A percentile compares a stretch with the other conserved stretches of the same genome.
These are phyloP conservation scores for Arthrobotrys conoides DNA, from an alignment of 2,329 filamentous ascomycete species.

Conservation along the genomic window DNA sequence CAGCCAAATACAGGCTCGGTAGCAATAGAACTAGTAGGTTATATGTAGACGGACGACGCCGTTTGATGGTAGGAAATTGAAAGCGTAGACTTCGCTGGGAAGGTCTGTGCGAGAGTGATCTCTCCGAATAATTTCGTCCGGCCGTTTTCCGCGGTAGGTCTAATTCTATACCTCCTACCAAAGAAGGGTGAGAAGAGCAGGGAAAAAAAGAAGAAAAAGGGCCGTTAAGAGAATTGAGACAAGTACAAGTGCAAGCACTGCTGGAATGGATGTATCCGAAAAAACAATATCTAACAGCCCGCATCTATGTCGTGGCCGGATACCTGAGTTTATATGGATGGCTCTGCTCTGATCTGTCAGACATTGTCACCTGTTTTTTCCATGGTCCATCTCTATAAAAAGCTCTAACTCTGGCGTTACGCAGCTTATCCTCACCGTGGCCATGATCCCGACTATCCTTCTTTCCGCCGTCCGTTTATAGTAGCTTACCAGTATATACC, in stretches of 20 bases:
- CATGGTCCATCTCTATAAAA: constrained; percentile 26
- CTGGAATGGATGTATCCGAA: constrained; percentile 7
- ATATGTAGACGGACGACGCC: constrained; percentile 2
- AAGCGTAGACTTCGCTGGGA: constrained; percentile 37
- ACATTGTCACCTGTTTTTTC: constrained; percentile 18
- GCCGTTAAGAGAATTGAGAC: constrained; percentile 1
- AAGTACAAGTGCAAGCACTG: neutral
- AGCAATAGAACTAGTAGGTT: constrained; percentile 6
- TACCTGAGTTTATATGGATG: constrained; percentile 27
- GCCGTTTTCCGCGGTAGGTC: constrained; percentile 10
- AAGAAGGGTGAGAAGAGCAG: neutral
- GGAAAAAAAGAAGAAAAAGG: neutral
- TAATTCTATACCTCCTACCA: neutral
- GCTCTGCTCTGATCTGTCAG: neutral
- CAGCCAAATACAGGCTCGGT: constrained; percentile 13
- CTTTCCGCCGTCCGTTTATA: constrained; percentile 58
- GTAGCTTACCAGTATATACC: constrained; percentile 49
- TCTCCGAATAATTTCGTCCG: constrained; percentile 1
- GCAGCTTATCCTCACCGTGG: constrained; percentile 17
- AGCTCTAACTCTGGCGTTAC: constrained; percentile 22
- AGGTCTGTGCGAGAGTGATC: constrained; percentile 54
- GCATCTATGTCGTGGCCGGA: constrained; percentile 10
- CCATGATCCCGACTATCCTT: constrained; percentile 30
- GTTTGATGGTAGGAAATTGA: constrained; percentile 11
- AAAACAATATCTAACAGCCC: constrained; percentile 1